phyloP scores from a whole-genome alignment of 2,329 filamentous ascomycete species.

The Epichloe hybrida region DNA sequence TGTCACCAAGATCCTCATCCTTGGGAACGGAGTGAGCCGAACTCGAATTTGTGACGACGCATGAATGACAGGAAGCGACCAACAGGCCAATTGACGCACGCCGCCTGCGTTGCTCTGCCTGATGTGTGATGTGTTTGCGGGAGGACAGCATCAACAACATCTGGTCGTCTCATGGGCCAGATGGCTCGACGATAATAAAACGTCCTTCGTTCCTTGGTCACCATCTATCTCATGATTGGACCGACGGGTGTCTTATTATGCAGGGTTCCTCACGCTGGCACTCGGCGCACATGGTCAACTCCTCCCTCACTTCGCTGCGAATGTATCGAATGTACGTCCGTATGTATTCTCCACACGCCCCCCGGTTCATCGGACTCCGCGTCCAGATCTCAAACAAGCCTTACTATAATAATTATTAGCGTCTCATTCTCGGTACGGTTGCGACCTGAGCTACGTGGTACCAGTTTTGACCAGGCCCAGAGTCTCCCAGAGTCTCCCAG shows the following conservation, averaged over 20 bases:
- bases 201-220: too few relatives aligned
- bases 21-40: background rate
- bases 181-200: too few relatives aligned
- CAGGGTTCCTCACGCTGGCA: background rate
- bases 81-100: background rate
- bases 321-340: too few relatives aligned
- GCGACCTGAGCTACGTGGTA: background rate
- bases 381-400: background rate
- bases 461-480: background rate
- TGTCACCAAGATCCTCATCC: background rate
- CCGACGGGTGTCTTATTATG: too few relatives aligned
- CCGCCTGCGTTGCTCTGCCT: background rate
- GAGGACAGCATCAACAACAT: too few relatives aligned
- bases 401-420: background rate
- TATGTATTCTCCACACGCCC: background rate
- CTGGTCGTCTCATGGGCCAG: too few relatives aligned
- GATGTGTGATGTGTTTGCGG: too few relatives aligned
- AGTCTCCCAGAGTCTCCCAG: too few relatives aligned
- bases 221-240: too few relatives aligned
- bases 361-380: background rate
- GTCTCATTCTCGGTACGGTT: background rate
- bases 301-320: background rate
- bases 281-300: background rate
- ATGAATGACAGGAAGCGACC: background rate
- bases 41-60: background rate